A percentile compares a stretch with the other conserved stretches of the same genome.
These are phyloP conservation scores for Mortierella sp. DNA, from an alignment of 371 early-diverging fungal species.

Conservation along the genomic window DNA sequence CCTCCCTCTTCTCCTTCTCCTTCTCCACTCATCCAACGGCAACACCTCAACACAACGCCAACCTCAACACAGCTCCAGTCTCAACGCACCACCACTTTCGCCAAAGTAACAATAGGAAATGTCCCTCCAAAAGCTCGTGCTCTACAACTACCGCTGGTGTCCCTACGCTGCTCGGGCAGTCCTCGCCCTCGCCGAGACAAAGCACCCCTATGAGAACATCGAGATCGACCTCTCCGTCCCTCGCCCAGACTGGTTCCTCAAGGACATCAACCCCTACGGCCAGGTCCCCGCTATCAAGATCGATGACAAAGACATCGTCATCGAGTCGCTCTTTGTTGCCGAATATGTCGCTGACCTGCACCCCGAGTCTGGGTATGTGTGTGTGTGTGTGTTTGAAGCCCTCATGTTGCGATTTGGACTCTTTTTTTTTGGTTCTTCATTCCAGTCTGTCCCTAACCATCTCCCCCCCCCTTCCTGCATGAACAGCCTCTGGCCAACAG, in stretches of 20 bases:
- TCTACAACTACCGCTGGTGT: slow-evolving; percentile 31
- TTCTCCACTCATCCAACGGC: too few species aligned
- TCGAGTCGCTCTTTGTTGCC: slow-evolving; percentile 36
- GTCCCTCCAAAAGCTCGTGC: slow-evolving; percentile 23
- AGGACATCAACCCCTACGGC: slow-evolving; percentile 39
- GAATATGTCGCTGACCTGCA: slow-evolving; percentile 38
- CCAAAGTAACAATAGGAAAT: not conserved
- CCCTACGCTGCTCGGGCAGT: slow-evolving; percentile 36
- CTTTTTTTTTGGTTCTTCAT: not conserved
- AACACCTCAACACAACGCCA: not conserved
- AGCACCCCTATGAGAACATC: slow-evolving; percentile 24
- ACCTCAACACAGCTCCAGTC: not conserved
- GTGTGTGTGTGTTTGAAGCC: not conserved
- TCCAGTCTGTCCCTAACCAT: not conserved
- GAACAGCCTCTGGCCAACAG: slow-evolving; percentile 27
- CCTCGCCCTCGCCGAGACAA: slow-evolving; percentile 42
- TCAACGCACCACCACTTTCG: not conserved
- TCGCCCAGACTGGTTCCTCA: slow-evolving; percentile 46
- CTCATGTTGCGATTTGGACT: not conserved
- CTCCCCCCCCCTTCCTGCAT: not conserved
- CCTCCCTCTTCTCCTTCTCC: too few species aligned
- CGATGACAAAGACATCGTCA: slow-evolving; percentile 24
- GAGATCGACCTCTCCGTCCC: slow-evolving; percentile 31
- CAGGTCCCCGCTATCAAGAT: slow-evolving; percentile 39
- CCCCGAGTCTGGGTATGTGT: slow-evolving; percentile 29